phyloP scores from a whole-genome alignment of 106 monocot species.

The Narthecium ossifragum region DNA sequence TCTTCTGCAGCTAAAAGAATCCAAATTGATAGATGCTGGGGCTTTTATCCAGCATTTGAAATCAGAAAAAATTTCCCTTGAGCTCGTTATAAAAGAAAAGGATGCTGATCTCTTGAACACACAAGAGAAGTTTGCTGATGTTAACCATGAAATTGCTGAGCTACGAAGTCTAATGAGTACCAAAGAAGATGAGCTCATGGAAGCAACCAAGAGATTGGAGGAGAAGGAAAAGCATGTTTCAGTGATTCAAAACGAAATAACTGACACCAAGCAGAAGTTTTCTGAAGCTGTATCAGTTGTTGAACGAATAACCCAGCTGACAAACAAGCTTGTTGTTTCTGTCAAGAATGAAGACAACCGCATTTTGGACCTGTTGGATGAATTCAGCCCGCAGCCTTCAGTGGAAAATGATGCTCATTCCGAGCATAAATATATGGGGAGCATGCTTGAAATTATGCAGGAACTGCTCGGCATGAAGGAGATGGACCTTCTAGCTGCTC shows the following conservation, averaged over 20 bases:
- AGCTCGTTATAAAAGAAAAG: conserved; percentile 34
- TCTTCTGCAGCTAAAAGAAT: conserved; percentile 39
- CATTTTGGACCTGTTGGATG: background rate
- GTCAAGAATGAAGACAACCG: conserved; percentile 7
- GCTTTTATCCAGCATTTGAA: conserved; percentile 34
- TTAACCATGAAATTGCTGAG: conserved; percentile 28
- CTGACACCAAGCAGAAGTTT: conserved; percentile 22
- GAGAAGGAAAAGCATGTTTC: conserved; percentile 33
- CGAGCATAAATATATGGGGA: conserved; percentile 18
- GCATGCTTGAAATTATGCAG: conserved; percentile 21
- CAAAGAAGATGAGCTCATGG: conserved; percentile 43
- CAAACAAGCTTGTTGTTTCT: conserved; percentile 27
- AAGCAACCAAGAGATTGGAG: conserved; percentile 22
- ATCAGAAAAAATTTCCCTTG: conserved; percentile 29
- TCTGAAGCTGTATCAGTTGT: conserved; percentile 31
- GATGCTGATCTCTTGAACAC: conserved; percentile 26
- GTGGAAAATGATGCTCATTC: background rate
- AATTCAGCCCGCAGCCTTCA: conserved; percentile 1
- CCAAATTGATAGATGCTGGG: conserved; percentile 41
- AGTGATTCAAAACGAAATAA: conserved; percentile 28
- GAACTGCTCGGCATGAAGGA: conserved; percentile 26
- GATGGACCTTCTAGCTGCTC: conserved; percentile 16
- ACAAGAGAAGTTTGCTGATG: conserved; percentile 19
- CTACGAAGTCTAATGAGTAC: conserved; percentile 19
- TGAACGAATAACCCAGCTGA: conserved; percentile 29